Percentiles rank a stretch among this genome's conserved stretches.
These are phyloP conservation scores for Trametes cubensis DNA, from an alignment of 768 basidiomycete genomes.

Conservation along the genomic window DNA sequence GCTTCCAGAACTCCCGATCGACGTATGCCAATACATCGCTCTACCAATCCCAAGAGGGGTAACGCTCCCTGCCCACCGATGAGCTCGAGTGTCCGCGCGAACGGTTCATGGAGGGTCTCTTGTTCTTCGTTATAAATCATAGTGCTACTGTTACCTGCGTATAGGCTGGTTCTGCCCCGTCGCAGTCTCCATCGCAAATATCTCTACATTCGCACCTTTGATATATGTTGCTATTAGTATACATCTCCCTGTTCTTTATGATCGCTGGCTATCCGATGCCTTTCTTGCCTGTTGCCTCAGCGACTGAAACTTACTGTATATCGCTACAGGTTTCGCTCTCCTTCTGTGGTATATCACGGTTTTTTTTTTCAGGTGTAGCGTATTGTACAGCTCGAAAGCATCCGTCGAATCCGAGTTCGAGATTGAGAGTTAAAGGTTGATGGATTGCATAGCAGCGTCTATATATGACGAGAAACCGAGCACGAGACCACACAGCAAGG, in stretches of 20 bases:
- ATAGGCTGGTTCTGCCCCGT: background rate
- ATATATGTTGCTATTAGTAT: background rate
- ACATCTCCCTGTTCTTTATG: background rate
- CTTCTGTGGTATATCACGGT: too few relatives aligned
- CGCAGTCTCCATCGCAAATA: slow-evolving; percentile 15
- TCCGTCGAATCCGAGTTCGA: too few relatives aligned
- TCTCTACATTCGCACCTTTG: too few relatives aligned
- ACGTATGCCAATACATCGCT: slow-evolving; percentile 21
- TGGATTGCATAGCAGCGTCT: background rate
- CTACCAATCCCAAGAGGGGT: slow-evolving; percentile 14
- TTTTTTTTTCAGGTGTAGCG: too few relatives aligned
- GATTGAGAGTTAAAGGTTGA: background rate
- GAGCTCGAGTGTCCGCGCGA: background rate
- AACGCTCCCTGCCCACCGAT: background rate
- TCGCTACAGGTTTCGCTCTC: too few relatives aligned
- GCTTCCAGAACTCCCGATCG: slow-evolving; percentile 12
- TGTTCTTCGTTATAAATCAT: too few relatives aligned
- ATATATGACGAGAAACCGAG: too few relatives aligned
- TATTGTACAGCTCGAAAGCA: too few relatives aligned
- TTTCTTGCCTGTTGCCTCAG: too few relatives aligned
- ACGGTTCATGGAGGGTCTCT: background rate
- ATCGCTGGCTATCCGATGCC: background rate
- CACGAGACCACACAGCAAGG: too few relatives aligned
- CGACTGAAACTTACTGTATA: too few relatives aligned
- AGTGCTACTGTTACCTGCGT: too few relatives aligned